These are phyloP conservation scores for Echria macrotheca DNA, from an alignment of 495 filamentous ascomycete species.

Conservation along the genomic window DNA sequence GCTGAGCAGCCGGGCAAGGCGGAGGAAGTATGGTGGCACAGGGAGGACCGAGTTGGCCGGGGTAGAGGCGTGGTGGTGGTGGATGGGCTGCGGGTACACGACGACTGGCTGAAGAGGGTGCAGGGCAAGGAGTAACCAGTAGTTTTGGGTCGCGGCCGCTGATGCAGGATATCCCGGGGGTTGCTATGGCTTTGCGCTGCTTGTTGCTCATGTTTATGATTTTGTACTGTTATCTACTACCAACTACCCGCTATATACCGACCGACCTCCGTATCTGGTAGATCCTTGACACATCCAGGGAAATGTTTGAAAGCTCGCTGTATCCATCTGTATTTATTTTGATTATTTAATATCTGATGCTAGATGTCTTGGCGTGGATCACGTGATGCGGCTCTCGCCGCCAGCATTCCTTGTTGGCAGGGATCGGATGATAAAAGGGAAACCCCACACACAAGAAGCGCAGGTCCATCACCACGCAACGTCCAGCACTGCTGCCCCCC, in stretches of 20 bases:
- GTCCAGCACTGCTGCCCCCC: neutral
- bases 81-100: slow-evolving; percentile 67
- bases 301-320: no score
- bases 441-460: slow-evolving; percentile 20
- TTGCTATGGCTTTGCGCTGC: neutral
- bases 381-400: slow-evolving; percentile 23
- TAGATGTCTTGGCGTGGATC: no score
- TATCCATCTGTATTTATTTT: no score
- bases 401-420: slow-evolving; percentile 7
- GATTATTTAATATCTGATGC: no score
- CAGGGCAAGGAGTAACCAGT: slow-evolving; percentile 64
- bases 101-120: slow-evolving; percentile 77
- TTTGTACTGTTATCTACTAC: no score
- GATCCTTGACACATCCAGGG: no score
- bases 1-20: slow-evolving; percentile 48
- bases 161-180: neutral
- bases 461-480: slow-evolving; percentile 7
- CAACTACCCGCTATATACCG: no score
- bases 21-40: slow-evolving; percentile 74
- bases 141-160: neutral
- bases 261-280: no score
- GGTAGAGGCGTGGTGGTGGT: slow-evolving; percentile 84
- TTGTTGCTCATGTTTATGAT: slow-evolving; percentile 9
- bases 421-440: slow-evolving; percentile 17
- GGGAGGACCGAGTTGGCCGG: slow-evolving; percentile 70